These are phyloP conservation scores for Kwoniella europaea DNA, from an alignment of 768 basidiomycete genomes.

Conservation along the genomic window DNA sequence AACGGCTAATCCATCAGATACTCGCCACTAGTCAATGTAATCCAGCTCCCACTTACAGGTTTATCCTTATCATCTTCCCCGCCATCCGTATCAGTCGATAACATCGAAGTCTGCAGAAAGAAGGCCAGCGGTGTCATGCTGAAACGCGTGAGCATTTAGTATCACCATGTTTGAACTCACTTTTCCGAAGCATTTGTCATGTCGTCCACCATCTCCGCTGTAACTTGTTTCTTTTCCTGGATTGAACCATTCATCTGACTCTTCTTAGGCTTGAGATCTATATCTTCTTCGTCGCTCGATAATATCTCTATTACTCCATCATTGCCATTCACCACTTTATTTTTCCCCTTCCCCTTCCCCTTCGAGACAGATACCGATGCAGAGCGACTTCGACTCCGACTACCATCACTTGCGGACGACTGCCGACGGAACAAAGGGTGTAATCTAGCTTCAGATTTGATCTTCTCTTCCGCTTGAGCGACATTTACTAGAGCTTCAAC, in stretches of 20 bases:
- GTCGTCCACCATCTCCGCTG: constrained; percentile 11
- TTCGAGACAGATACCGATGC: constrained; percentile 24
- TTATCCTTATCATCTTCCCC: constrained; percentile 60
- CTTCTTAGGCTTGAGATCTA: background rate
- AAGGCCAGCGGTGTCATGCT: constrained; percentile 68
- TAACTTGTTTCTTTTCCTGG: constrained; percentile 22
- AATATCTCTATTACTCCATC: constrained; percentile 45
- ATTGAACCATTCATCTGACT: background rate
- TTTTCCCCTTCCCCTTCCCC: constrained; percentile 18
- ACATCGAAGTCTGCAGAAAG: constrained; percentile 79
- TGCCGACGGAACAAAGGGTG: constrained; percentile 47
- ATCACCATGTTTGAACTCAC: constrained; percentile 2
- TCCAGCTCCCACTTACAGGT: constrained; percentile 24
- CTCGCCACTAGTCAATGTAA: background rate
- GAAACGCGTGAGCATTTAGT: background rate
- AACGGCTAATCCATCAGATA: constrained; percentile 9
- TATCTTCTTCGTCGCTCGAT: constrained; percentile 48
- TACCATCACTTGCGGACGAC: constrained; percentile 15
- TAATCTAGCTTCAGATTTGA: constrained; percentile 27
- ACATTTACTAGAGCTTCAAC: constrained; percentile 40
- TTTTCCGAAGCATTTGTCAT: constrained; percentile 15
- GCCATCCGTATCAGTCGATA: constrained; percentile 77
- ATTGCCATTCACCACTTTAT: constrained; percentile 17
- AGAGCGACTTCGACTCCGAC: constrained; percentile 20
- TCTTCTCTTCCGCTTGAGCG: constrained; percentile 25